phyloP scores from a whole-genome alignment of 495 filamentous ascomycete genomes.

The Aspergillus diversus region DNA sequence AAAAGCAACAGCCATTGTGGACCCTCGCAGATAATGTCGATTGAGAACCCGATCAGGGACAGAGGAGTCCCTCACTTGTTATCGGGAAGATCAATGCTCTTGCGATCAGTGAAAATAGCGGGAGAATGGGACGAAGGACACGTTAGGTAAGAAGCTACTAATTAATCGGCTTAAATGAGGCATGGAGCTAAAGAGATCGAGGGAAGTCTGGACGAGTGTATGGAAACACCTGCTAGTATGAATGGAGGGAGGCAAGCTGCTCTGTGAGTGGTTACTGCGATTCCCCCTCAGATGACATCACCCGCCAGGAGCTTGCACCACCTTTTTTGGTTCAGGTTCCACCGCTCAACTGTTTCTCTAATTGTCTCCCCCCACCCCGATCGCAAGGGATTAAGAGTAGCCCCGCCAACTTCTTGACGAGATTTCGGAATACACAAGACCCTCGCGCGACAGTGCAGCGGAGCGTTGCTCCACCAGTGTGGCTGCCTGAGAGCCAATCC shows the following conservation, averaged over 20 bases:
- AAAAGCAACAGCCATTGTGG: conserved; percentile 23
- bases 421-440: neutral
- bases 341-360: neutral
- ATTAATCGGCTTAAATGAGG: neutral
- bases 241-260: neutral
- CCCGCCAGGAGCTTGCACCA: conserved; percentile 1
- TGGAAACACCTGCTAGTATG: conserved; percentile 1
- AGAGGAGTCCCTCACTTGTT: neutral
- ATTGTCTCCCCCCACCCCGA: neutral
- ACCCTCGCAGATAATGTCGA: neutral
- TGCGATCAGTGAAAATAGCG: neutral
- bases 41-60: neutral
- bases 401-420: neutral
- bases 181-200: neutral
- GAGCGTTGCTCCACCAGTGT: neutral
- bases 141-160: conserved; percentile 1
- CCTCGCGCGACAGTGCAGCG: neutral
- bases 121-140: neutral
- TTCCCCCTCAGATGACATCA: conserved; percentile 21
- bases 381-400: neutral
- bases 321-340: neutral
- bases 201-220: neutral
- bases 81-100: neutral
- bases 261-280: conserved; percentile 11
- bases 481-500: conserved; percentile 8